phyloP scores from a whole-genome alignment of 345 rosid genomes.

The Triadica sebifera region DNA sequence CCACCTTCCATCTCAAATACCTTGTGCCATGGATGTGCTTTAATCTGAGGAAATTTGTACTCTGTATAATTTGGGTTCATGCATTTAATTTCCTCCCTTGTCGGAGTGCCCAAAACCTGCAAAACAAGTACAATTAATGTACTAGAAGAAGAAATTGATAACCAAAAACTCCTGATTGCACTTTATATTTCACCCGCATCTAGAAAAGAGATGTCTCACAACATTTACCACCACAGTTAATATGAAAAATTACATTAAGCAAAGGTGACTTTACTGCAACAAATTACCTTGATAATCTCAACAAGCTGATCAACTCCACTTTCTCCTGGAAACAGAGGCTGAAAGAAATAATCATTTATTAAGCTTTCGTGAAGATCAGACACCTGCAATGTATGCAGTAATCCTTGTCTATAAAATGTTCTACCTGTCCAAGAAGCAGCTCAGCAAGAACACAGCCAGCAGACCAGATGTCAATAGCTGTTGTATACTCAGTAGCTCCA shows the following conservation, averaged over 20 bases:
- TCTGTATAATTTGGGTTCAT: constrained; percentile 98
- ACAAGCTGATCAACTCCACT: constrained; percentile 98
- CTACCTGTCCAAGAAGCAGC: constrained; percentile 87
- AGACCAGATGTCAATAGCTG: constrained; percentile 98
- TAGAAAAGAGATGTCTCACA: background rate
- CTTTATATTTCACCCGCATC: background rate
- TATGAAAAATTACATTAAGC: background rate
- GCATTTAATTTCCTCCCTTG: constrained; percentile 97
- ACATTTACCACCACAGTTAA: background rate
- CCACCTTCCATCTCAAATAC: constrained; percentile 33
- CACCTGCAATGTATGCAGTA: background rate
- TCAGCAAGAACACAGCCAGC: constrained; percentile 96
- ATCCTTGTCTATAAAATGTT: background rate
- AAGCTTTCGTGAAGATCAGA: constrained; percentile 9
- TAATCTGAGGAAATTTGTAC: constrained; percentile 93
- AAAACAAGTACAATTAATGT: constrained; percentile 5
- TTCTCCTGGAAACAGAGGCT: constrained; percentile 97
- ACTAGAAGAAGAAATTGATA: constrained; percentile 10
- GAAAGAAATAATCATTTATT: constrained; percentile 21
- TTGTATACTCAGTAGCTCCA: constrained; percentile 93
- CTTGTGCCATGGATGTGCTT: constrained; percentile 99
- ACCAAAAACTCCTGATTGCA: background rate
- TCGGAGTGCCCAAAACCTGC: constrained; percentile 95
- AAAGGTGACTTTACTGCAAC: background rate
- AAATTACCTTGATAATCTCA: constrained; percentile 85